Base-by-base conservation (phyloP, 108 stramenopile genomes). In the Pseudonitzschia delicatissima region DNA sequence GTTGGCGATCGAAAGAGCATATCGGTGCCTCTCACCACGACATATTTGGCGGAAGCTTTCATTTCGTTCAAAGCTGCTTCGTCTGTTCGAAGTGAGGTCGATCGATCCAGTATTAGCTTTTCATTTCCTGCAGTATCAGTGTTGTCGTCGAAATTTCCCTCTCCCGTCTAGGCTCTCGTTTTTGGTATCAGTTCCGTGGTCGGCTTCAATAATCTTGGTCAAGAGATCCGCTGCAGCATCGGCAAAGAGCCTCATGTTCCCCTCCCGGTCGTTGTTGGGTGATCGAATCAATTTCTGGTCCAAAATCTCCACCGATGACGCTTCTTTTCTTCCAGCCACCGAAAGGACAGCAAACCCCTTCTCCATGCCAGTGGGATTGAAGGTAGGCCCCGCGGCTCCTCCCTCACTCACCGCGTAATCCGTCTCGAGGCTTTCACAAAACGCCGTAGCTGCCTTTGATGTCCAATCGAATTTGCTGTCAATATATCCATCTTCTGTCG, bases 201-300 rank as follows among this genome's bases (percentile, higher is more conserved):
- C 36, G 33, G 0, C 45, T 33, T 33, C 47, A 0, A 48, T 29
- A 23, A 90, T 80, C 1, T 82, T 73, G 4, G 73, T 26, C 27
- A 74, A 79, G 35, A 91, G 57, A 9, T 79, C 67, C 4, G 92
- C 92, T 1, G 92, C 88, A 37, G 79, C 64, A 72, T 87, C 73
- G n/a, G 92, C 88, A 80, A 88, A 93, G 4, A 81, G 71, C 48
- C 79, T 67, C 92, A 93, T 93, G 49, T 93, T 93, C 1, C 17
- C 57, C 60, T 87, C 77, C 42, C 92, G 79, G 69, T 87, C 52
- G 13, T 68, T 67, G 67, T 84, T 80, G 2, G 79, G 29, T 0
- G 87, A 85, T 26, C 64, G 69, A n/a, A 87, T 63, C 26, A 88
- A 65, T 12, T 71, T 48, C 66, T 88, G 87, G n/a, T 51, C 62